phyloP scores from a whole-genome alignment of 2,329 filamentous ascomycete genomes.

The Curvularia hawaiiensis region DNA sequence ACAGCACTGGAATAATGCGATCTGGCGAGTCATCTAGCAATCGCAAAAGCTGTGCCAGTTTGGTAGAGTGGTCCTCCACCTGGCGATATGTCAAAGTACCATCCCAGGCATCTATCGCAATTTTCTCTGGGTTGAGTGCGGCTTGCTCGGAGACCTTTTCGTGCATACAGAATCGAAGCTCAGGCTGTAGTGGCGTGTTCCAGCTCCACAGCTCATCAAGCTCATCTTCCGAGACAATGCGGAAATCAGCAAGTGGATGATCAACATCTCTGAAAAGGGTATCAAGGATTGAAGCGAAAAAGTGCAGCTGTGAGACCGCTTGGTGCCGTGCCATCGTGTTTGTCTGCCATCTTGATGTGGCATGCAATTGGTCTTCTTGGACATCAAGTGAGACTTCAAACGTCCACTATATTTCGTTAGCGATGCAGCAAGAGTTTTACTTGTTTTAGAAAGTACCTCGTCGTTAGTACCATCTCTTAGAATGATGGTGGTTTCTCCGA shows the following conservation, averaged over 20 bases:
- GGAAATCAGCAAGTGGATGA: conserved; percentile 22
- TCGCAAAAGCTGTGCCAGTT: conserved; percentile 36
- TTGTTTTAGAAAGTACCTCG: conserved; percentile 27
- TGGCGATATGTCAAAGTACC: conserved; percentile 44
- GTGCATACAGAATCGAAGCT: conserved; percentile 54
- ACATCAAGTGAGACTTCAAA: conserved; percentile 36
- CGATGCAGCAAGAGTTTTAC: not conserved
- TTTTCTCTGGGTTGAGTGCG: conserved; percentile 39
- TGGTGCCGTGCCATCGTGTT: conserved; percentile 52
- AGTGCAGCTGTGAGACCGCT: conserved; percentile 50
- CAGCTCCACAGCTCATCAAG: conserved; percentile 55
- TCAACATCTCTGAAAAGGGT: conserved; percentile 42
- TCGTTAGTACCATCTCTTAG: conserved; percentile 38
- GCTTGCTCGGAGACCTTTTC: conserved; percentile 52
- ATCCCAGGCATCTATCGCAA: conserved; percentile 48
- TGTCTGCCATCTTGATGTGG: conserved; percentile 51
- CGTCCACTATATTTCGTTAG: conserved; percentile 33
- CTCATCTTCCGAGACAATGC: conserved; percentile 43
- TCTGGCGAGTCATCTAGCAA: conserved; percentile 32
- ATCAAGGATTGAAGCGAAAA: conserved; percentile 45
- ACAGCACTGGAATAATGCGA: conserved; percentile 46
- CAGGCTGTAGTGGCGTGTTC: conserved; percentile 53
- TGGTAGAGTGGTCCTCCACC: conserved; percentile 41
- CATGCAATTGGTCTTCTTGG: conserved; percentile 34
- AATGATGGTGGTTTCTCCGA: conserved; percentile 21